Percentiles rank a stretch among this genome's conserved stretches.
Evolutionary conservation across 2,329 filamentous ascomycete genomes (phyloP).

Genomic region (Gliomastix tumulicola): DNA sequence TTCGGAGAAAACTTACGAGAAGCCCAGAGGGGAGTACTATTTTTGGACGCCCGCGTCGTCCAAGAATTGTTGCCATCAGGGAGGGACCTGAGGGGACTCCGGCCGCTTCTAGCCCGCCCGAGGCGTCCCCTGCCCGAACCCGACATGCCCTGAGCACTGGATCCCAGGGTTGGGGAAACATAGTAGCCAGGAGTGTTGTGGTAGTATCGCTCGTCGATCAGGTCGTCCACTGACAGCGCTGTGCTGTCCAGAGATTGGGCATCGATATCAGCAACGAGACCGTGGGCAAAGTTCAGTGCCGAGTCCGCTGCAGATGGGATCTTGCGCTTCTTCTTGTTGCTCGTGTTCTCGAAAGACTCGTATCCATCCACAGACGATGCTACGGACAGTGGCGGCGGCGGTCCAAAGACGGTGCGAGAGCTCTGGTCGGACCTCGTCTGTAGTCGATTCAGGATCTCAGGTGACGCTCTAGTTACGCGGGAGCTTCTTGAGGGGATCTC

Average conservation of each 20-base stretch:
- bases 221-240: constrained; percentile 15
- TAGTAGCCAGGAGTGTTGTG: constrained; percentile 15
- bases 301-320: constrained; percentile 82
- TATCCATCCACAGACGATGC: constrained; percentile 77
- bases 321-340: constrained; percentile 99
- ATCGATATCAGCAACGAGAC: constrained; percentile 31
- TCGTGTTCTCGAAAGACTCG: constrained; percentile 96
- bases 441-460: constrained; percentile 35
- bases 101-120: constrained; percentile 56
- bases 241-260: background rate
- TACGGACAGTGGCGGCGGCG: constrained; percentile 58
- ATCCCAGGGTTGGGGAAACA: constrained; percentile 42
- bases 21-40: constrained; percentile 35
- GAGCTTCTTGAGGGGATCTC: constrained; percentile 23
- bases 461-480: constrained; percentile 36
- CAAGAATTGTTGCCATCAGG: constrained; percentile 52
- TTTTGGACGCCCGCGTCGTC: constrained; percentile 39
- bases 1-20: constrained; percentile 36
- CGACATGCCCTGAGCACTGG: constrained; percentile 57
- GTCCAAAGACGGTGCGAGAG: constrained; percentile 36
- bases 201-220: constrained; percentile 14
- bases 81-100: constrained; percentile 55
- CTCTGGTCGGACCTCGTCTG: constrained; percentile 35
- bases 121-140: constrained; percentile 80
- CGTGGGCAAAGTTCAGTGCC: constrained; percentile 35